Base-by-base conservation (phyloP, 108 stramenopile species). In the Cylindrotheca fusiformis region DNA sequence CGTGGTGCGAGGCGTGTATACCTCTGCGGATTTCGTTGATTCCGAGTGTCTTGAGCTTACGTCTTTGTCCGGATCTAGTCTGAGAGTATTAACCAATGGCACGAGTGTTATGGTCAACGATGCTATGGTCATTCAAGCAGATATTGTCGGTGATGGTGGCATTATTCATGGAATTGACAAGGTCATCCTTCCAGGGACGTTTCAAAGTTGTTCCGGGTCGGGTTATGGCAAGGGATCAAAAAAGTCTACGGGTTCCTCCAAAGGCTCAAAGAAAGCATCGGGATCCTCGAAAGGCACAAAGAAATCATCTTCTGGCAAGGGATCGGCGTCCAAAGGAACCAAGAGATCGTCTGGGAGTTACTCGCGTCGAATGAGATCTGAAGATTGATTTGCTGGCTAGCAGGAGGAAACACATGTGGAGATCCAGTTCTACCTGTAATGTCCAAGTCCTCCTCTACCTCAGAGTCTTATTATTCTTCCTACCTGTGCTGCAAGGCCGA, bases 121-220 rank as follows among this genome's bases (percentile, higher is more conserved):
- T 14, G 64, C 71, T 29, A 59, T 2, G 21, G 67, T 74, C 19
- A 24, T 60, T 18, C 33, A 30, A 14, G 41, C 66, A 14, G 63
- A 73, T 28, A 47, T 73, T 29, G 0, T n/a, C 1, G 72, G 65
- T 3, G 26, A 21, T 32, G 65, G 65, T 41, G 72, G 72, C 26
- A 52, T 73, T 31, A 44, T 73, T 8, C 72, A 73, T 41, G 72
- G 57, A 28, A 60, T 73, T 46, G 66, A 73, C 51, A 12, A 41
- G 36, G 36, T 41, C 10, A 41, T 41, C 36, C 14, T 41, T 6
- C 36, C 36, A 41, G 36, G 36, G 14, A 41, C 36, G 6, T 41
- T 41, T 14, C 6, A 6, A 41, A 14, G 10, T 41, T 41, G 36
- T 14, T 6, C 10, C 6, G 36, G 14, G 6, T 41, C 14, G 36